Evolutionary conservation across 345 rosid genomes (phyloP).

Genomic region (Hibiscus syriacus): DNA sequence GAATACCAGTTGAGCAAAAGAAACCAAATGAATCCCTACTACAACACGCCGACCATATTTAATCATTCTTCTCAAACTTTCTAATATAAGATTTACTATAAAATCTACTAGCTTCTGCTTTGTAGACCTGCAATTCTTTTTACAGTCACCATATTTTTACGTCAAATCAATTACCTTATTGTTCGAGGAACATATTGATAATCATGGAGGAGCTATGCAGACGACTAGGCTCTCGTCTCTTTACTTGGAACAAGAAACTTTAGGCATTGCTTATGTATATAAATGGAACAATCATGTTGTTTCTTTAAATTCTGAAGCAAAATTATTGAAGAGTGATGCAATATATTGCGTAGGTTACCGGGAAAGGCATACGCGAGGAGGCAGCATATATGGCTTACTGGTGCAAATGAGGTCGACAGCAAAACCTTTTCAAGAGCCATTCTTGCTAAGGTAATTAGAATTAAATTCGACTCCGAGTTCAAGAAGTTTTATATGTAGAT

Average conservation of each 20-base stretch:
- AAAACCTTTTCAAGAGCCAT: conserved; percentile 89
- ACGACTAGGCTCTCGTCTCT: background rate
- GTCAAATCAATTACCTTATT: background rate
- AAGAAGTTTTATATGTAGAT: too few relatives aligned
- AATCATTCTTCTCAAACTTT: background rate
- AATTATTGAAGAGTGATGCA: background rate
- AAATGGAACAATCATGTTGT: too few relatives aligned
- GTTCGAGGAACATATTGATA: background rate
- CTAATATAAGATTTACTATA: background rate
- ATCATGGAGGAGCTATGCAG: too few relatives aligned
- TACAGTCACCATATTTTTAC: background rate
- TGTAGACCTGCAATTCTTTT: background rate
- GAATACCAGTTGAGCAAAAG: background rate
- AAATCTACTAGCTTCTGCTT: background rate
- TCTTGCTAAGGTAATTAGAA: conserved; percentile 98
- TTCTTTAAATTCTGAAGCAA: background rate
- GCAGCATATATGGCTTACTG: conserved; percentile 80
- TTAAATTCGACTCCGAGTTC: too few relatives aligned
- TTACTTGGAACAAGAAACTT: background rate
- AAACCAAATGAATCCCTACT: conserved; percentile 3
- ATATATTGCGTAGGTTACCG: conserved; percentile 45
- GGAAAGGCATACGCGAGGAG: conserved; percentile 84
- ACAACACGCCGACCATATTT: too few relatives aligned
- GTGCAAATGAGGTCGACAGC: conserved; percentile 87
- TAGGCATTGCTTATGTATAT: background rate